phyloP scores from a whole-genome alignment of 768 basidiomycete species.

The Termitomyces sp. region DNA sequence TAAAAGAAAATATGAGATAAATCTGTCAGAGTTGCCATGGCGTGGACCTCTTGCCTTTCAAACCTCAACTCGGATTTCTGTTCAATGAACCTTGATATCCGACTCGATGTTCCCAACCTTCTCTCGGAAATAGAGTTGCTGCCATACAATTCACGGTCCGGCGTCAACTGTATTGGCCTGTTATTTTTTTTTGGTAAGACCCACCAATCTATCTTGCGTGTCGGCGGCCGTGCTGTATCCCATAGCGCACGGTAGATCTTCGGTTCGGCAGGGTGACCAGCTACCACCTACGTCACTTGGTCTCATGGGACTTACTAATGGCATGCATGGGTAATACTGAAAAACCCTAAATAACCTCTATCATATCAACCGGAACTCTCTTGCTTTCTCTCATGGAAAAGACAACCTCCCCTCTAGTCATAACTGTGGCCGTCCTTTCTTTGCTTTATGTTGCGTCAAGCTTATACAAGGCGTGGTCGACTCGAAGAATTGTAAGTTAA shows the following conservation, averaged over 20 bases:
- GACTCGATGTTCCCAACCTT: too few relatives aligned
- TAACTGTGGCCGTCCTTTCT: neutral
- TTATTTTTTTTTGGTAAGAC: neutral
- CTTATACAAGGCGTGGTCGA: too few relatives aligned
- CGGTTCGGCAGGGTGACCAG: neutral
- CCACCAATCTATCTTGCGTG: neutral
- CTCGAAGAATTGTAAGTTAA: neutral
- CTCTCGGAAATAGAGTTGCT: too few relatives aligned
- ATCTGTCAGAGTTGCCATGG: neutral
- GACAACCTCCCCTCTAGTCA: neutral
- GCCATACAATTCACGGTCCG: too few relatives aligned
- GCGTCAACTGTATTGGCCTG: too few relatives aligned
- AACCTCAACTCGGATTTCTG: neutral
- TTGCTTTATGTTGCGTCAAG: too few relatives aligned
- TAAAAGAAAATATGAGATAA: neutral
- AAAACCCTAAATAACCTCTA: neutral
- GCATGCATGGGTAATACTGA: neutral
- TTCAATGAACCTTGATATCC: neutral
- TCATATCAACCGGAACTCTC: neutral
- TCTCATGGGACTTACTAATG: neutral
- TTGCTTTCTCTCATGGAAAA: constrained; percentile 1
- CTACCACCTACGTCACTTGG: neutral
- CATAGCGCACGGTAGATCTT: too few relatives aligned
- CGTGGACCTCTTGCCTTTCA: neutral
- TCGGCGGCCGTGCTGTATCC: neutral